Base-by-base conservation (phyloP, 2,329 filamentous ascomycete genomes). In the Verticillium klebahnii region DNA sequence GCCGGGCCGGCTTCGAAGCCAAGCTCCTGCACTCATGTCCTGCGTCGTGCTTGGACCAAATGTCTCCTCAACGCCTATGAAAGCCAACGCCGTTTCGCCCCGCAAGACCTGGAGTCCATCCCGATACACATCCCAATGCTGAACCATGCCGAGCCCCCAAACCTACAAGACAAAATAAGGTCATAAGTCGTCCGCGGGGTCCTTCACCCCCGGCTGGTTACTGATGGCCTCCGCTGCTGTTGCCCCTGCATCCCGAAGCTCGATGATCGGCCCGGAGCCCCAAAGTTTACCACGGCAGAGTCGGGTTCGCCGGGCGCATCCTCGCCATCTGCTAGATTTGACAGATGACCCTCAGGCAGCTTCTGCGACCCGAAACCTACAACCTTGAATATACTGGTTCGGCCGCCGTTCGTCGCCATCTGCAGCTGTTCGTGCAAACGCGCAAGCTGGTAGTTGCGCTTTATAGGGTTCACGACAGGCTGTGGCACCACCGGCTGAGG, bases 401-500 rank as follows among this genome's bases (percentile, higher is more conserved):
- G 82, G 9, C 86, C 86, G 50, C 85, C 85, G 64, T 88, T 89
- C 0, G 87, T 88, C 5, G 87, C 87, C 67, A 85, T 85, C 64
- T 87, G 82, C 5, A 90, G 74, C 72, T 90, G 87, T 68, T 90
- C 86, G 61, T 85, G 83, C 14, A 90, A 78, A 25, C 87, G 81
- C 12, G 85, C 80, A 9, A 87, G 80, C 65, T 88, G 83, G 65
- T 89, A 89, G 63, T 86, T 83, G 12, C 85, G 80, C 68, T 83
- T 84, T 62, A 89, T 87, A 3, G 87, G 86, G 5, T 80, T 76
- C 66, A 88, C 85, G 2, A 85, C 72, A 3, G 79, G 85, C 70
- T 91, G 87, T 8, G 88, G 86, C 32, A 92, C 84, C 5, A 96
- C 78, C 0, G 94, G 93, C 65, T 89, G 87, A 0, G 94, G 93